phyloP scores from a whole-genome alignment of 768 basidiomycete genomes.

The Hemileccinum rubropunctum region DNA sequence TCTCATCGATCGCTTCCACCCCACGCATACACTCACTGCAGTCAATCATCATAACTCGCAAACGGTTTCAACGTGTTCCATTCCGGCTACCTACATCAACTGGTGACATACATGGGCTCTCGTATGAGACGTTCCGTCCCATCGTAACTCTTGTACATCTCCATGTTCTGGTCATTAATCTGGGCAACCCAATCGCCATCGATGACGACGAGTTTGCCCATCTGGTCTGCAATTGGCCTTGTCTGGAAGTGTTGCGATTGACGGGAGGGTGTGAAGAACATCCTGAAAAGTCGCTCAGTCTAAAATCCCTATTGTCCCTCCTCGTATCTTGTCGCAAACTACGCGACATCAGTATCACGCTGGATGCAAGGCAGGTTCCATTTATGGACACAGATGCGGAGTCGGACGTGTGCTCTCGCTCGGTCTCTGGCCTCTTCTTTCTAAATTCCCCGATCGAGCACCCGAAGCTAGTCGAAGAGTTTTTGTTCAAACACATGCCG shows the following conservation, averaged over 20 bases:
- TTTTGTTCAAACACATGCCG: not conserved
- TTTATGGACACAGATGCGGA: not conserved
- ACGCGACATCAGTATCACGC: not conserved
- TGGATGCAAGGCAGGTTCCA: not conserved
- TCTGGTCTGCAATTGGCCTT: not conserved
- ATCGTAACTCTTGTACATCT: slow-evolving; percentile 3
- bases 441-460: not conserved
- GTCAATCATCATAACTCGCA: not conserved
- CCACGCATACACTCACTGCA: slow-evolving; percentile 2
- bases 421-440: not conserved
- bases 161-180: not conserved
- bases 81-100: no score
- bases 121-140: not conserved
- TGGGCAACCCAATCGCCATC: not conserved
- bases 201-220: not conserved
- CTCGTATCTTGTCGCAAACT: not conserved
- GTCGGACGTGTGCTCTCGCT: no score
- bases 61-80: not conserved
- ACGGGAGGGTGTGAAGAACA: not conserved
- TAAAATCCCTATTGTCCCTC: not conserved
- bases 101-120: not conserved
- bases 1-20: not conserved
- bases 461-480: not conserved
- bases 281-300: not conserved
- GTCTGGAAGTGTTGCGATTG: not conserved